Conservation (phyloP, 768 basidiomycete genomes). For the Leccinum subgranulosum region DNA sequence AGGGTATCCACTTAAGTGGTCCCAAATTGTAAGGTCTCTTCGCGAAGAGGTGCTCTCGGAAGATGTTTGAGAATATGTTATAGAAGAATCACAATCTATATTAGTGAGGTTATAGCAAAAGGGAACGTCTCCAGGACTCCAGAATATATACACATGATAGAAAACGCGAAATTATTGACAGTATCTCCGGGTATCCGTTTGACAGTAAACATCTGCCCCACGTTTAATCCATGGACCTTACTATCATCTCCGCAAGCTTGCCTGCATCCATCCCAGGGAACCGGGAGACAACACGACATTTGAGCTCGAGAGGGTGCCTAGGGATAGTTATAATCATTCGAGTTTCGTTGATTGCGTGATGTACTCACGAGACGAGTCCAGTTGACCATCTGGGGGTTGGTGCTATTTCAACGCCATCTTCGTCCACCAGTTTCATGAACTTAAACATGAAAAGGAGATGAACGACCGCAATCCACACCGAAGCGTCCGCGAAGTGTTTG, state of each 20-base stretch:
- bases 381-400: conserved; percentile 27
- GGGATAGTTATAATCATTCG: conserved; percentile 1
- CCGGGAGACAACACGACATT: conserved; percentile 26
- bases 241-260: conserved; percentile 14
- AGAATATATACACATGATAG: neutral
- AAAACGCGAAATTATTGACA: neutral
- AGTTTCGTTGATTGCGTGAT: neutral
- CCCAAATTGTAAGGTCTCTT: too few relatives aligned
- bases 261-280: conserved; percentile 14
- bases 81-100: neutral
- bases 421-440: conserved; percentile 28
- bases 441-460: conserved; percentile 30
- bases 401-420: conserved; percentile 24
- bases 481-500: conserved; percentile 30
- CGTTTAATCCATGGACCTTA: conserved; percentile 9
- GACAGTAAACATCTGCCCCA: neutral
- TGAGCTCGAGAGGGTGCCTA: conserved; percentile 29
- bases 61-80: neutral
- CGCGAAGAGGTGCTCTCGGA: neutral
- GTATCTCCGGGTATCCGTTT: neutral
- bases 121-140: neutral
- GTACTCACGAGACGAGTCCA: conserved; percentile 28
- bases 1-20: neutral
- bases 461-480: conserved; percentile 30
- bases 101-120: too few relatives aligned